These are phyloP conservation scores for Hemerocallis citrina DNA, from an alignment of 106 monocot genomes.

Conservation along the genomic window DNA sequence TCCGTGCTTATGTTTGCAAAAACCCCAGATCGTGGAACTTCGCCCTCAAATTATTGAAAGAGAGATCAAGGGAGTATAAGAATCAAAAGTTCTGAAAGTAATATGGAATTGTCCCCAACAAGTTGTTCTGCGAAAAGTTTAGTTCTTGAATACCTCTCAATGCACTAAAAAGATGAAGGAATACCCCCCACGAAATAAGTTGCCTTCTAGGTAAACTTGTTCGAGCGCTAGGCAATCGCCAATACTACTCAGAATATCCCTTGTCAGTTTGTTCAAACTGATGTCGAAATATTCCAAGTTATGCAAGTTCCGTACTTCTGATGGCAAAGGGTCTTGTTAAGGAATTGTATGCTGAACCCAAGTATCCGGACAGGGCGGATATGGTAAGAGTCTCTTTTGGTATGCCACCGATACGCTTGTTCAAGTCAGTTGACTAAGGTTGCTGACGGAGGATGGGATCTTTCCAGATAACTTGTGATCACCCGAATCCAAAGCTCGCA, in stretches of 20 bases:
- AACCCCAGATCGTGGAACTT: slow-evolving; percentile 4
- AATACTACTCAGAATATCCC: slow-evolving; percentile 4
- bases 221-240: background rate
- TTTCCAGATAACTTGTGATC: background rate
- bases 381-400: background rate
- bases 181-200: slow-evolving; percentile 14
- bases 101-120: slow-evolving; percentile 5
- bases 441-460: background rate
- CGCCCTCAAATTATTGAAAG: slow-evolving; percentile 21
- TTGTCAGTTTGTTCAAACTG: slow-evolving; percentile 6
- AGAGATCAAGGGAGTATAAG: slow-evolving; percentile 9
- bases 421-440: slow-evolving; percentile 4
- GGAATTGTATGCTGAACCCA: slow-evolving; percentile 8
- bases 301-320: slow-evolving; percentile 4
- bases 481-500: background rate
- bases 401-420: background rate
- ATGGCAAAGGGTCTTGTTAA: slow-evolving; percentile 2
- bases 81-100: background rate
- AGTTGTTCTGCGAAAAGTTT: slow-evolving; percentile 15
- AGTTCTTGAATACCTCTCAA: background rate
- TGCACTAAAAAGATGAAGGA: background rate
- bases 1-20: slow-evolving; percentile 8
- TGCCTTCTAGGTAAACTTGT: slow-evolving; percentile 6
- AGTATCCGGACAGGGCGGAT: background rate
- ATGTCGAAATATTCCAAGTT: background rate